These are phyloP conservation scores for Blastocystis sp. DNA, from an alignment of 352 stramenopile species.

Conservation along the genomic window DNA sequence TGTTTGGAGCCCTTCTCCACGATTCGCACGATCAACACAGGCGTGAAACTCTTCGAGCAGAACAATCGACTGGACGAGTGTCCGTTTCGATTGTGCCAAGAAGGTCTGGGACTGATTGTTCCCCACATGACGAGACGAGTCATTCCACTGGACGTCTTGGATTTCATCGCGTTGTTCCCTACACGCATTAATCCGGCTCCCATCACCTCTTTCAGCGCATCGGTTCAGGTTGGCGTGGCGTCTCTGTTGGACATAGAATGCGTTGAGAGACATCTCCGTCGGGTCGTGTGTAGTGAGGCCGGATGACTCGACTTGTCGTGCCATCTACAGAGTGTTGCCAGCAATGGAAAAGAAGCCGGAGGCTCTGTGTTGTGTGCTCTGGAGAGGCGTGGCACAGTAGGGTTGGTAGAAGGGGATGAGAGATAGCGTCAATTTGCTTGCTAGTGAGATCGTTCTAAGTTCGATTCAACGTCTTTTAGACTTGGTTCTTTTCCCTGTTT, in stretches of 20 bases:
- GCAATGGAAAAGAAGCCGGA: background rate
- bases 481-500: background rate
- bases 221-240: background rate
- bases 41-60: slow-evolving; percentile 83
- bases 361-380: background rate
- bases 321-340: background rate
- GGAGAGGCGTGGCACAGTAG: background rate
- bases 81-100: slow-evolving; percentile 80
- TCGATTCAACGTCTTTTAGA: background rate
- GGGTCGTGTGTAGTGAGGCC: background rate
- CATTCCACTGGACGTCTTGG: slow-evolving; percentile 33
- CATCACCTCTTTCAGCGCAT: background rate
- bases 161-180: background rate
- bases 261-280: background rate
- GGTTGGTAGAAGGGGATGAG: background rate
- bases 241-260: background rate
- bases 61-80: slow-evolving; percentile 70
- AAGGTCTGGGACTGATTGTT: slow-evolving; percentile 73
- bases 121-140: slow-evolving; percentile 76
- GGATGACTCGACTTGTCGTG: background rate
- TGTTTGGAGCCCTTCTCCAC: background rate
- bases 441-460: background rate
- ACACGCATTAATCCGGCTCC: background rate
- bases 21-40: slow-evolving; percentile 70
- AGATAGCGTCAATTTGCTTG: background rate